These are phyloP conservation scores for Geotrichum europaeum DNA, from an alignment of 1,139 yeast genomes.

Conservation along the genomic window DNA sequence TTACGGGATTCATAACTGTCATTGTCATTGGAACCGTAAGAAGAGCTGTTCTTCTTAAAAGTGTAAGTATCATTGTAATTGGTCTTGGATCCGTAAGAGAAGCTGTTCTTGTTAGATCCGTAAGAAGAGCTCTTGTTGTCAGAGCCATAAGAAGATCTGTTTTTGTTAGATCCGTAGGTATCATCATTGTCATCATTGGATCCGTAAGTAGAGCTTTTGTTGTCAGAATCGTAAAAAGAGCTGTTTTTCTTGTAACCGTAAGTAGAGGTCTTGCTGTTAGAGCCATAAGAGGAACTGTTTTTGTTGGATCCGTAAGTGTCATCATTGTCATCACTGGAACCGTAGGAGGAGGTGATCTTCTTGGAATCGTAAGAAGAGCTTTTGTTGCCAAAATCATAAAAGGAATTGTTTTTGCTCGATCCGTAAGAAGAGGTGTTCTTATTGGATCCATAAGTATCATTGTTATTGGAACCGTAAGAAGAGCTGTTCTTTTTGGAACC, in stretches of 20 bases:
- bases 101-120: slow-evolving; percentile 24
- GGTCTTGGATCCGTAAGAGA: slow-evolving; percentile 14
- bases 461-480: slow-evolving; percentile 29
- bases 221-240: slow-evolving; percentile 32
- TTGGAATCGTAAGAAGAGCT: not conserved
- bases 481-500: slow-evolving; percentile 15
- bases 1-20: slow-evolving; percentile 7
- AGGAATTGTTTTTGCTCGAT: slow-evolving; percentile 18
- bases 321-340: slow-evolving; percentile 16
- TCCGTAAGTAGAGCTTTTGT: no score
- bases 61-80: slow-evolving; percentile 8
- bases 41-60: slow-evolving; percentile 18
- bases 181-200: slow-evolving; percentile 18
- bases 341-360: slow-evolving; percentile 12
- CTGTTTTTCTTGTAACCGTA: not conserved
- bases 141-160: not conserved
- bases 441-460: slow-evolving; percentile 11
- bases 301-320: not conserved
- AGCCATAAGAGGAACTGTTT: not conserved
- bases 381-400: slow-evolving; percentile 28
- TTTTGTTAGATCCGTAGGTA: slow-evolving; percentile 10
- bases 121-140: slow-evolving; percentile 23
- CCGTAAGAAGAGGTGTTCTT: slow-evolving; percentile 14
- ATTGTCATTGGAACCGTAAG: slow-evolving; percentile 28
- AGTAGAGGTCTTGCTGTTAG: no score